A percentile compares a stretch with the other conserved stretches of the same genome.
Evolutionary conservation across 495 filamentous ascomycete genomes (phyloP).

Genomic region (Penicillium cosmopolitanum): DNA sequence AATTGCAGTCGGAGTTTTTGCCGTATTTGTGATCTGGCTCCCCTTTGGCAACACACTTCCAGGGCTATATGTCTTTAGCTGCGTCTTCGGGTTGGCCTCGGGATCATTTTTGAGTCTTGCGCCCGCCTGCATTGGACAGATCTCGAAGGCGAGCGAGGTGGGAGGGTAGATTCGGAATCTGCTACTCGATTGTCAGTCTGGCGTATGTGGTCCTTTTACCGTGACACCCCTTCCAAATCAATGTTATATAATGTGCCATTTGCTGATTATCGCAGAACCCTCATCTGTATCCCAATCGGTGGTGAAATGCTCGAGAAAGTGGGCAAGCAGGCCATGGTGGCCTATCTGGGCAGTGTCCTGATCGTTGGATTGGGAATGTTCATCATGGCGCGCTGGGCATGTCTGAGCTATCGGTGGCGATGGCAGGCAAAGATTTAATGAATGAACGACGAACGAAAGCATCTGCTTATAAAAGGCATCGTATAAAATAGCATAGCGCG

Average conservation of each 20-base stretch:
- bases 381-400: slow-evolving; percentile 51
- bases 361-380: slow-evolving; percentile 42
- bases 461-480: neutral
- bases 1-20: slow-evolving; percentile 49
- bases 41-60: slow-evolving; percentile 56
- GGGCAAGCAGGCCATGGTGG: slow-evolving; percentile 38
- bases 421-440: slow-evolving; percentile 42
- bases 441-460: neutral
- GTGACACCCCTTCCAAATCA: neutral
- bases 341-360: slow-evolving; percentile 43
- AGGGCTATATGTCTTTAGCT: slow-evolving; percentile 59
- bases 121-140: slow-evolving; percentile 64
- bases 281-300: slow-evolving; percentile 46
- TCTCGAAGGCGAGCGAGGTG: slow-evolving; percentile 65
- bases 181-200: slow-evolving; percentile 66
- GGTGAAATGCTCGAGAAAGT: slow-evolving; percentile 48
- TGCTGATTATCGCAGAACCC: slow-evolving; percentile 24
- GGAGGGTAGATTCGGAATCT: slow-evolving; percentile 68
- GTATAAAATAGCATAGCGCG: slow-evolving; percentile 1
- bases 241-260: neutral
- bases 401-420: slow-evolving; percentile 51
- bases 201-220: slow-evolving; percentile 40
- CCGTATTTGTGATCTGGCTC: slow-evolving; percentile 60
- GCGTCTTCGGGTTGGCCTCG: slow-evolving; percentile 62
- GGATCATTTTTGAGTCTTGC: slow-evolving; percentile 65